A percentile compares a stretch with the other conserved stretches of the same genome.
Evolutionary conservation across 805 yeast species (phyloP).

Genomic region (Huiozyma naganishii): DNA sequence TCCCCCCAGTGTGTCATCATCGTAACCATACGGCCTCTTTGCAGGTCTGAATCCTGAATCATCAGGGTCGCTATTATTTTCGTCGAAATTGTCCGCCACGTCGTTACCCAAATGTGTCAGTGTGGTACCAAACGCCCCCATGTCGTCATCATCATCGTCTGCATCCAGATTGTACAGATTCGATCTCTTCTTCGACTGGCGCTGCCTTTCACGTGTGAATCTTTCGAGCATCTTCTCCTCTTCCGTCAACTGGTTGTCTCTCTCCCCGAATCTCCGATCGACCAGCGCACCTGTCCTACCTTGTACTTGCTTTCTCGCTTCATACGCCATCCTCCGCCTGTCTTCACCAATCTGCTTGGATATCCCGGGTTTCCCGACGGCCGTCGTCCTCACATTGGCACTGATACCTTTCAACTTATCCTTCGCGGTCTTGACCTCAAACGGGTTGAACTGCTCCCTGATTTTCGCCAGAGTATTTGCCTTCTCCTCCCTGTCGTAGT

Average conservation of each 20-base stretch:
- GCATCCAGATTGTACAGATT: slow-evolving; percentile 69
- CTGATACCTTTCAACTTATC: slow-evolving; percentile 39
- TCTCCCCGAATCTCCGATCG: slow-evolving; percentile 91
- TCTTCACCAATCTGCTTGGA: slow-evolving; percentile 62
- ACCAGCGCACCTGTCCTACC: slow-evolving; percentile 68
- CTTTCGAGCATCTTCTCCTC: slow-evolving; percentile 95
- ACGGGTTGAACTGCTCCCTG: slow-evolving; percentile 80
- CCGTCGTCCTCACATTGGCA: slow-evolving; percentile 31
- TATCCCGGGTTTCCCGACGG: slow-evolving; percentile 60
- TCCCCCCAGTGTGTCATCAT: slow-evolving; percentile 17
- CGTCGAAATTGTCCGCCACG: slow-evolving; percentile 42
- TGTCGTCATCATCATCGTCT: slow-evolving; percentile 35
- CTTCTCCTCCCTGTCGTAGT: slow-evolving; percentile 60
- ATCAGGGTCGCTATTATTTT: slow-evolving; percentile 14
- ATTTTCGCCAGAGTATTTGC: slow-evolving; percentile 46
- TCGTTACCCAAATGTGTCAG: slow-evolving; percentile 77
- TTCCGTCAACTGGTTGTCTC: slow-evolving; percentile 52
- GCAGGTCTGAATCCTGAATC: not conserved
- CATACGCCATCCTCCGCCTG: slow-evolving; percentile 49
- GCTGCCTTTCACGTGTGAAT: slow-evolving; percentile 79
- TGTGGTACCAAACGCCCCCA: slow-evolving; percentile 29
- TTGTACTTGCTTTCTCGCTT: slow-evolving; percentile 48
- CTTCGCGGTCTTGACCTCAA: slow-evolving; percentile 65
- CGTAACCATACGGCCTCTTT: slow-evolving; percentile 29
- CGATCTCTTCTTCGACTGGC: slow-evolving; percentile 41